Conservation (phyloP, 441 rosid genomes). For the Lepidium campestre region DNA sequence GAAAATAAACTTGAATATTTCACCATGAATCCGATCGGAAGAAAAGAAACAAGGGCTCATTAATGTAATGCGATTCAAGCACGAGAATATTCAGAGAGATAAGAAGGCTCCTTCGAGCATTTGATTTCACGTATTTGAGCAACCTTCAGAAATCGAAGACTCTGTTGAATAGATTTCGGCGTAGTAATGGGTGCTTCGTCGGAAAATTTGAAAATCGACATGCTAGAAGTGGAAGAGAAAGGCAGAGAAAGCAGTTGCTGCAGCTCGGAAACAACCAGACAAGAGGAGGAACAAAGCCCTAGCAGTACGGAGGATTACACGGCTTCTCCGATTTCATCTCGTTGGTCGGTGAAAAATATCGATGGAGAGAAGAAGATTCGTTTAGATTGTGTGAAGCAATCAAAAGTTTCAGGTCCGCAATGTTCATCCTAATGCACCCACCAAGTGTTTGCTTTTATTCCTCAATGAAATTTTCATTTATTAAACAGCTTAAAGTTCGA, state of each 20-base stretch:
- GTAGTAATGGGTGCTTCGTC: constrained; percentile 26
- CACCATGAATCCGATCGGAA: not conserved
- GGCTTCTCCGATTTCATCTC: constrained; percentile 50
- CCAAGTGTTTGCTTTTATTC: constrained; percentile 29
- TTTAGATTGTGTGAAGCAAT: constrained; percentile 37
- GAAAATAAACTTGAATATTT: not conserved
- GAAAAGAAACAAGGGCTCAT: not conserved
- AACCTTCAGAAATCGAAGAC: constrained; percentile 34
- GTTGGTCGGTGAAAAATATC: constrained; percentile 45
- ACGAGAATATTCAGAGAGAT: constrained; percentile 14
- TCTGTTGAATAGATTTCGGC: constrained; percentile 37
- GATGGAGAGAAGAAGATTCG: constrained; percentile 37
- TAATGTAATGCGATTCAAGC: constrained; percentile 18
- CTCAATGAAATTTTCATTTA: not conserved
- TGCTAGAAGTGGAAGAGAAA: constrained; percentile 32
- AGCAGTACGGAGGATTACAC: constrained; percentile 56
- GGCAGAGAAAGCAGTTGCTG: constrained; percentile 56
- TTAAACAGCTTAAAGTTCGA: not conserved
- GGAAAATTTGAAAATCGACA: constrained; percentile 37
- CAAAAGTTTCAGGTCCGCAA: constrained; percentile 54
- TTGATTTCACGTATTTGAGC: constrained; percentile 35
- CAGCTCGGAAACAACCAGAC: constrained; percentile 64
- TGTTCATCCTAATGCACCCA: not conserved
- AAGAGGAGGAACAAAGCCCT: constrained; percentile 52
- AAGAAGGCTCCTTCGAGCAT: constrained; percentile 31